These are phyloP conservation scores for Pneumocystis oryctolagi DNA, from an alignment of 1,139 yeast species.

Conservation along the genomic window DNA sequence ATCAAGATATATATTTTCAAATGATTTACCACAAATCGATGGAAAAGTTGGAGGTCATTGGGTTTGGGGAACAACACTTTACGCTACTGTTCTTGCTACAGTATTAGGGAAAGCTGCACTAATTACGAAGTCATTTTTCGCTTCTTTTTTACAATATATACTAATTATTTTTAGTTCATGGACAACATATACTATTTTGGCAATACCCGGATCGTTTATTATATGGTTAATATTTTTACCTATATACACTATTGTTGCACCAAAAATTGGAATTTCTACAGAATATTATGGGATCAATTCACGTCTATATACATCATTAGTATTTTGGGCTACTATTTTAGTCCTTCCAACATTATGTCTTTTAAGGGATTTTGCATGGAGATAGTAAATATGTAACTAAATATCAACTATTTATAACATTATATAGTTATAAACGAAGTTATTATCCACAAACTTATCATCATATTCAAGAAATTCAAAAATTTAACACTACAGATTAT, in stretches of 20 bases:
- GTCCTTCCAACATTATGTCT: conserved; percentile 67
- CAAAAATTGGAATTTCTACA: conserved; percentile 61
- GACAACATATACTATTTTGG: conserved; percentile 83
- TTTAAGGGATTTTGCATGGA: conserved; percentile 83
- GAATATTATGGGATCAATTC: conserved; percentile 72
- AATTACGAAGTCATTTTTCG: conserved; percentile 38
- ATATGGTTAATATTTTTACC: conserved; percentile 84
- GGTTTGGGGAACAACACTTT: conserved; percentile 89
- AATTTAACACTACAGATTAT: conserved; percentile 82
- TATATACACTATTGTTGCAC: conserved; percentile 71
- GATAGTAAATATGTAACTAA: conserved; percentile 30
- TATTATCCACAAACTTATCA: conserved; percentile 86
- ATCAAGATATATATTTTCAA: conserved; percentile 49
- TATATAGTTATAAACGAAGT: conserved; percentile 51
- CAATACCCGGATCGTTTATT: conserved; percentile 85
- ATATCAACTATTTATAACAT: not conserved
- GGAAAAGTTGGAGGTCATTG: conserved; percentile 81
- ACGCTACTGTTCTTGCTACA: conserved; percentile 74
- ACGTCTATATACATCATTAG: conserved; percentile 59
- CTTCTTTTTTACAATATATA: not conserved
- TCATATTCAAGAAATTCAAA: conserved; percentile 91
- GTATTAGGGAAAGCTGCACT: conserved; percentile 91
- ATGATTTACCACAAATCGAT: conserved; percentile 34
- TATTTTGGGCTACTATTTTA: conserved; percentile 73
- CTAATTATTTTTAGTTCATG: conserved; percentile 34